Percentiles rank a stretch among this genome's conserved stretches.
Conservation (phyloP, 169 alveolate genomes). For the Neospora caninum region DNA sequence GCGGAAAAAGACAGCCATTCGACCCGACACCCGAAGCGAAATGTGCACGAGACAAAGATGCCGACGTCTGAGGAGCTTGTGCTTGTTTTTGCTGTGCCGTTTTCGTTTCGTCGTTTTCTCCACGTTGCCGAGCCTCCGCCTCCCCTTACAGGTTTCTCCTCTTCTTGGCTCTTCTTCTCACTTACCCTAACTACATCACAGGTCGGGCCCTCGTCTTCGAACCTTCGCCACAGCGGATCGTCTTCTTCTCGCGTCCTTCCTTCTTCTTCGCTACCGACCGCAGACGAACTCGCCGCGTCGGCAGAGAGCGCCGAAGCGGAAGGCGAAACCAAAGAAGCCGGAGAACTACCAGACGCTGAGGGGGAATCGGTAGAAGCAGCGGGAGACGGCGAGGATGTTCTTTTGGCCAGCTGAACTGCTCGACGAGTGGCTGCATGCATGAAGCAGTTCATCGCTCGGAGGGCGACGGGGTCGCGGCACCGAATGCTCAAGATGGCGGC, state of each 20-base stretch:
- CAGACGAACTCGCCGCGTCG: background rate
- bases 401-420: background rate
- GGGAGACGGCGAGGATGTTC: background rate
- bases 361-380: background rate
- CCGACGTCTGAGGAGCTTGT: too few relatives aligned
- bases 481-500: constrained; percentile 18
- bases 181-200: background rate
- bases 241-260: background rate
- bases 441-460: background rate
- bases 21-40: too few relatives aligned
- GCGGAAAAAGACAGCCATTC: too few relatives aligned
- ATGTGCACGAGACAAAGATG: too few relatives aligned
- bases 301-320: background rate
- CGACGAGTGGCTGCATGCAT: background rate
- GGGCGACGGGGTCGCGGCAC: constrained; percentile 41
- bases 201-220: constrained; percentile 14
- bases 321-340: background rate
- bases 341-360: background rate
- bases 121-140: too few relatives aligned
- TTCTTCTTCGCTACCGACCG: background rate
- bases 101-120: background rate
- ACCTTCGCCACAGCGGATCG: background rate
- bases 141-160: too few relatives aligned
- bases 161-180: background rate
- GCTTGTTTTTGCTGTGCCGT: too few relatives aligned